Evolutionary conservation across 441 rosid genomes (phyloP), one percentile per base, ranked within the genome.

Genomic region (Mallotus japonicus): DNA sequence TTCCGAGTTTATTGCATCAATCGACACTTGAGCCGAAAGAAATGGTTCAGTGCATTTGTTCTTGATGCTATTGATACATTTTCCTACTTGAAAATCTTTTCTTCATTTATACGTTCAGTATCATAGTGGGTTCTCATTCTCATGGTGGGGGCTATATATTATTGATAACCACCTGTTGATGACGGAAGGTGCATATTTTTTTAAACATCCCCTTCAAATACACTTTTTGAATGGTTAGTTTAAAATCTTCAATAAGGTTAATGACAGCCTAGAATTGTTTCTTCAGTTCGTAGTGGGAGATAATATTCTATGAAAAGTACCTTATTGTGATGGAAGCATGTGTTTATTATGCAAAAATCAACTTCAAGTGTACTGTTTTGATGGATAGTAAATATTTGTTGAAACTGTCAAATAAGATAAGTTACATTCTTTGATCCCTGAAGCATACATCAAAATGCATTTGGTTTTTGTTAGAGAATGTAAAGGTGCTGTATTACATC

Each of bases 1-100:
- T 74, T 78, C 75, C 74, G 55, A 70, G 81, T 70, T 77, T 60
- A 70, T 74, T 80, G 75, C 72, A 8, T 79, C 70, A 76, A 80
- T 76, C 83, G 68, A 83, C 80, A 73, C 86, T 83, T 81, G 12
- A 78, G 83, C 85, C 85, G 81, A 84, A 86, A 86, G 86, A 76
- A 68, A 83, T 78, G 85, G 83, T 74, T 76, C 65, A 77, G 82
- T 81, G 89, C 86, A 50, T 68, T 78, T 78, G 74, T 79, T 83
- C 80, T 71, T 73, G 11, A 49, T 72, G 75, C 54, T 76, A 66
- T 65, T 76, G 76, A 82, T 77, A 72, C 56, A 61, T 56, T 71
- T 74, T 71, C 73, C 72, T 70, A 75, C 77, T 73, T 62, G 20
- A 24, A 62, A 67, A 62, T 46, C 62, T 73, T 69, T 79, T 68